phyloP scores from a whole-genome alignment of 2,329 filamentous ascomycete genomes.

The Trichoderma simmonsii region DNA sequence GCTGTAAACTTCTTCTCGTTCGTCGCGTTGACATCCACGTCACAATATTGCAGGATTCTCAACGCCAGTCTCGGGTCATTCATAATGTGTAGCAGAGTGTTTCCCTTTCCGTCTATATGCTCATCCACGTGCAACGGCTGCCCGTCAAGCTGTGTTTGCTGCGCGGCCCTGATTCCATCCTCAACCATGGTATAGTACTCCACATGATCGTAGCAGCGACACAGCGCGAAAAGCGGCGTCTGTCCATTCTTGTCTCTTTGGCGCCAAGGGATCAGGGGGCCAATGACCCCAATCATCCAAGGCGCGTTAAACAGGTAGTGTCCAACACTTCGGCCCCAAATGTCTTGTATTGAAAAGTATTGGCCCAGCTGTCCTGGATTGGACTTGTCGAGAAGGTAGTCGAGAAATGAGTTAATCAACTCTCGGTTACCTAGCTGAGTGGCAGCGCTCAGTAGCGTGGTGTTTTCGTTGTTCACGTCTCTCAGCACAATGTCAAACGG shows the following conservation, averaged over 20 bases:
- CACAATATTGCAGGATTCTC: constrained; percentile 75
- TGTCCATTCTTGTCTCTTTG: constrained; percentile 94
- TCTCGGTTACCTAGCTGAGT: constrained; percentile 78
- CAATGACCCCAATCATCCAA: constrained; percentile 71
- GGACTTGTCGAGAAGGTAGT: constrained; percentile 61
- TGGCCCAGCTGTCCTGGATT: constrained; percentile 54
- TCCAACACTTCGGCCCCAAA: constrained; percentile 82
- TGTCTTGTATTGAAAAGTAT: constrained; percentile 76
- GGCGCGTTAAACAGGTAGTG: constrained; percentile 96
- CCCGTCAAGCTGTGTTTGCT: constrained; percentile 69
- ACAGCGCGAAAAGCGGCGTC: constrained; percentile 94
- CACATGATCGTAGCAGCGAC: constrained; percentile 89
- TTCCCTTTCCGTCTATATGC: constrained; percentile 88
- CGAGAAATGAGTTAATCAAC: constrained; percentile 71
- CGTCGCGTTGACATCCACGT: constrained; percentile 91
- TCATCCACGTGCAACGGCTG: constrained; percentile 85
- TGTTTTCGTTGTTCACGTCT: constrained; percentile 86
- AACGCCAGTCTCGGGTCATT: constrained; percentile 77
- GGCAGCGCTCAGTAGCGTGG: constrained; percentile 83
- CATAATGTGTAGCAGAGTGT: constrained; percentile 92
- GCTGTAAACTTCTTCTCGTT: constrained; percentile 96
- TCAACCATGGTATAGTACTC: constrained; percentile 87
- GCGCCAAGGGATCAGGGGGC: constrained; percentile 77
- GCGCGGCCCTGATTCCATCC: constrained; percentile 72
- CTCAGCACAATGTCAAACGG: constrained; percentile 67